A percentile compares a stretch with the other conserved stretches of the same genome.
phyloP scores from a whole-genome alignment of 2,329 filamentous ascomycete genomes.

The Xenoacremonium recifei region DNA sequence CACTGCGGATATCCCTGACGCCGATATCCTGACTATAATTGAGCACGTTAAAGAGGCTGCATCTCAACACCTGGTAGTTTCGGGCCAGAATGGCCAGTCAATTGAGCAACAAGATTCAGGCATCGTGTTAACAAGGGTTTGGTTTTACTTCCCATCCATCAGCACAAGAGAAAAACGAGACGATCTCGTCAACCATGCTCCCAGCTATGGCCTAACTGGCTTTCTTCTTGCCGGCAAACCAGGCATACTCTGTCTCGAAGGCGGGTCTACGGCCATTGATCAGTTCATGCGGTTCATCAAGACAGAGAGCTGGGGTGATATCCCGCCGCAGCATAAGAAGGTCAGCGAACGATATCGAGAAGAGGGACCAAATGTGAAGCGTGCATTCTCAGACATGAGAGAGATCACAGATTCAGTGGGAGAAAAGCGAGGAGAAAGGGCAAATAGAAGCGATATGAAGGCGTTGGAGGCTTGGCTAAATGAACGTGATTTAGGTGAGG shows the following conservation, averaged over 20 bases:
- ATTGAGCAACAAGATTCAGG: no score
- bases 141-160: slow-evolving; percentile 64
- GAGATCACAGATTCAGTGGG: slow-evolving; percentile 53
- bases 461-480: slow-evolving; percentile 49
- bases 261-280: slow-evolving; percentile 46
- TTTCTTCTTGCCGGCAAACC: slow-evolving; percentile 62
- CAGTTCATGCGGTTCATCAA: slow-evolving; percentile 63
- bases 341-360: slow-evolving; percentile 56
- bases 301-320: slow-evolving; percentile 62
- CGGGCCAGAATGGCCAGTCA: neutral
- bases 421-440: slow-evolving; percentile 46
- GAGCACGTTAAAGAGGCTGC: slow-evolving; percentile 42
- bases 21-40: slow-evolving; percentile 45
- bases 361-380: slow-evolving; percentile 20
- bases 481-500: slow-evolving; percentile 28
- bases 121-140: slow-evolving; percentile 47
- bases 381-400: slow-evolving; percentile 54
- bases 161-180: slow-evolving; percentile 57
- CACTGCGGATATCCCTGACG: slow-evolving; percentile 38
- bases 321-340: slow-evolving; percentile 61
- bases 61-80: slow-evolving; percentile 24
- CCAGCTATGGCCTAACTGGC: slow-evolving; percentile 52
- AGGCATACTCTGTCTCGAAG: slow-evolving; percentile 52
- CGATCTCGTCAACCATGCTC: slow-evolving; percentile 54
- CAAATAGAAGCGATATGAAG: slow-evolving; percentile 53